Conservation (phyloP, 2,329 filamentous ascomycete species). For the Plenodomus biglobosus region DNA sequence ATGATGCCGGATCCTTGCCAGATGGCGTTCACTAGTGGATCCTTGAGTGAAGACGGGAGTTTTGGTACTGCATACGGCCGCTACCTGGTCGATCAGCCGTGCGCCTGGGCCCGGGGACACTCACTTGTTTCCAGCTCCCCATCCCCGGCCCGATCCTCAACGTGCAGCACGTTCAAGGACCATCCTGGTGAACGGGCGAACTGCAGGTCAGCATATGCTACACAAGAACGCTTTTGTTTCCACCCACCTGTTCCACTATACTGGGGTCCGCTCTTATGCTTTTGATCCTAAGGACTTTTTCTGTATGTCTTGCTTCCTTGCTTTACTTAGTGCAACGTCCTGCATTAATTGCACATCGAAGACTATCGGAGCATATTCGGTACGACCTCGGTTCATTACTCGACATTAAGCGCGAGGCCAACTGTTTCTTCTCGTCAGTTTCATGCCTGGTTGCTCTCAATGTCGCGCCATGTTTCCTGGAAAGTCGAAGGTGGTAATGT, state of each 20-base stretch:
- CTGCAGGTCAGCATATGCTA: constrained; percentile 6
- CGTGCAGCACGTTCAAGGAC: constrained; percentile 24
- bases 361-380: background rate
- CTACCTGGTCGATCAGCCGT: constrained; percentile 37
- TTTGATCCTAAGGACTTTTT: background rate
- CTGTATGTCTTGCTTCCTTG: background rate
- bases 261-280: background rate
- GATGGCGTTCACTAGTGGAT: constrained; percentile 12
- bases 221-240: constrained; percentile 11
- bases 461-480: background rate
- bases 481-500: background rate
- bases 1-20: constrained; percentile 15
- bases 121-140: constrained; percentile 19
- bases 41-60: constrained; percentile 16
- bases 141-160: constrained; percentile 36
- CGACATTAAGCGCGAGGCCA: background rate
- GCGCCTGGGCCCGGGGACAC: constrained; percentile 12
- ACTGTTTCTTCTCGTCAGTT: background rate
- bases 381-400: background rate
- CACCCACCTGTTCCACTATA: background rate
- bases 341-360: background rate
- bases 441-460: background rate
- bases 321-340: background rate
- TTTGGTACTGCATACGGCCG: constrained; percentile 20
- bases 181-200: constrained; percentile 6